Percentiles rank a stretch among this genome's conserved stretches.
Conservation (phyloP, 148 eudicot genomes). For the Chenopodium berlandieri region DNA sequence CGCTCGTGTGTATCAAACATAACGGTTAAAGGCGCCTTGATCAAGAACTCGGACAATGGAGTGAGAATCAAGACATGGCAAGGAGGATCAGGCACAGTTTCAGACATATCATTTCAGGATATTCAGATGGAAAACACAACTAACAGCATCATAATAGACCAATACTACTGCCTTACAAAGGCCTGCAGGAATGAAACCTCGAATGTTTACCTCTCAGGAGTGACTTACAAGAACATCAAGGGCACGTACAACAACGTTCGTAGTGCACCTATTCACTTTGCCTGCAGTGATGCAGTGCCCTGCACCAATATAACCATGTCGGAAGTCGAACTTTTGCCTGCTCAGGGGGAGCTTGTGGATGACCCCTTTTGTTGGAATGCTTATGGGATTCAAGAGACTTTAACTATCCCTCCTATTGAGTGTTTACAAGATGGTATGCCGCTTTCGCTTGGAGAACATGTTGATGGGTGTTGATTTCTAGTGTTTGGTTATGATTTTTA, state of each 20-base stretch:
- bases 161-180: conserved; percentile 76
- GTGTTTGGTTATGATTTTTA: not conserved
- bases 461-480: conserved; percentile 32
- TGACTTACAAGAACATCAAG: conserved; percentile 77
- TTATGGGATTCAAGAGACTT: conserved; percentile 76
- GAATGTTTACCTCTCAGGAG: conserved; percentile 69
- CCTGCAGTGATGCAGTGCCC: conserved; percentile 87
- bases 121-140: conserved; percentile 84
- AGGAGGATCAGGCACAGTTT: conserved; percentile 85
- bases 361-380: conserved; percentile 98
- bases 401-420: conserved; percentile 88
- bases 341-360: conserved; percentile 73
- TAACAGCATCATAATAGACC: conserved; percentile 85
- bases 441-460: conserved; percentile 39
- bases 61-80: conserved; percentile 97
- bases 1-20: conserved; percentile 91
- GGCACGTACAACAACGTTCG: conserved; percentile 88
- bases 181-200: conserved; percentile 80
- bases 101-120: conserved; percentile 63
- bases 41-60: conserved; percentile 85
- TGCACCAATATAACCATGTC: conserved; percentile 97
- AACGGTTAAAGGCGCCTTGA: conserved; percentile 60
- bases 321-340: conserved; percentile 78
- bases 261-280: conserved; percentile 87
- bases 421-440: conserved; percentile 86